These are phyloP conservation scores for Exobasidium rhododendri DNA, from an alignment of 1,284 basidiomycete species.

Conservation along the genomic window DNA sequence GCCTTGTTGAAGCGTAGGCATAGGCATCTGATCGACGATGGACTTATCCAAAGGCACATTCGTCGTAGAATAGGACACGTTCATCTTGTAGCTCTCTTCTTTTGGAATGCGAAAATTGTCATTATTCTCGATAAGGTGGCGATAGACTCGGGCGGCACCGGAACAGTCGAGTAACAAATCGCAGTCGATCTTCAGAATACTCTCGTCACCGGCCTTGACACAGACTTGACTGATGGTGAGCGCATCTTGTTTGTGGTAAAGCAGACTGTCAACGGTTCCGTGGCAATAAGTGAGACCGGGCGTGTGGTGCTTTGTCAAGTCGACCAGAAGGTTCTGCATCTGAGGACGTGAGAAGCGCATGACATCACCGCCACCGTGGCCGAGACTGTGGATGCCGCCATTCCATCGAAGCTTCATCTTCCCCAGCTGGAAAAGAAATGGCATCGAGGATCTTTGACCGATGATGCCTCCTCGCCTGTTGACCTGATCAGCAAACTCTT, in stretches of 20 bases:
- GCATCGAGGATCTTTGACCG: not conserved
- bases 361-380: not conserved
- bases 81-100: not conserved
- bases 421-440: not conserved
- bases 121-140: not conserved
- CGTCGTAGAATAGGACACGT: not conserved
- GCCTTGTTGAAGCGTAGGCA: not conserved
- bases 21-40: not conserved
- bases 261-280: not conserved
- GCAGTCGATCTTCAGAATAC: not conserved
- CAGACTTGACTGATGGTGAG: not conserved
- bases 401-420: not conserved
- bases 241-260: not conserved
- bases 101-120: not conserved
- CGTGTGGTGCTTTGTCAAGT: not conserved
- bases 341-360: not conserved
- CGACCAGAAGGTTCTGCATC: slow-evolving; percentile 1
- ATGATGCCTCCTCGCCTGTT: not conserved
- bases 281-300: not conserved
- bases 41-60: not conserved
- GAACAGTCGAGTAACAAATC: slow-evolving; percentile 4
- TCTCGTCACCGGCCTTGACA: not conserved
- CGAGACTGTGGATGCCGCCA: not conserved
- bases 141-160: slow-evolving; percentile 1
- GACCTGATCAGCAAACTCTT: not conserved